Base-by-base conservation (phyloP, 2,329 filamentous ascomycete species). In the Thermothelomyces thermophilus region DNA sequence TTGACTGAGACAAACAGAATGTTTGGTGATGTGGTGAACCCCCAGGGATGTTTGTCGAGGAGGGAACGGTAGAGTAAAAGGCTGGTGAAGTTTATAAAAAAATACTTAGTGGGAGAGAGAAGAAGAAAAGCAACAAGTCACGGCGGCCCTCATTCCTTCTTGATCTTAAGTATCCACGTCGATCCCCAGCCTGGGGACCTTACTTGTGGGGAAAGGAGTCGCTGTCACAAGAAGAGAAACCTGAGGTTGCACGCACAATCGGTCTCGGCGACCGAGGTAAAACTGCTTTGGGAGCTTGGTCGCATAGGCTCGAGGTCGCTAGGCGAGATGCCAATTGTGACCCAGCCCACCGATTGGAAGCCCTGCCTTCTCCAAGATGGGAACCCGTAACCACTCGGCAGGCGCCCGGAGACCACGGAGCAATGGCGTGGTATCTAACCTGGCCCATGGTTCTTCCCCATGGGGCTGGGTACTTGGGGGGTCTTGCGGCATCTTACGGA, bases 221-320 rank as follows among this genome's bases (percentile, higher is more conserved):
- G 34, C 51, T 41, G 33, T 53, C 51, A 50, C 51, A 53, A 53
- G 51, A 51, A 24, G 30, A 28, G 26, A 30, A 46, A 37, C 20
- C 10, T 13, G 28, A 33, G 16, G 31, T 17, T 16, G 14, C 39
- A 26, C 40, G 17, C 34, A 26, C 26, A 34, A 31, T 17, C 11
- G 14, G 50, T 37, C 53, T 53, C 34, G 51, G 46, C 54, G 54
- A 36, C 54, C 54, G 54, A 56, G 54, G 54, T 43, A 56, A 44
- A 46, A 22, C 17, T 17, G 13, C 14, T 26, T 24, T 16, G 24
- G n/a, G 40, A 26, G 24, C 24, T 26, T 26, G 24, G 24, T 26
- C 24, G 24, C 24, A 26, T 26, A 26, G 24, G 5, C 5, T 26
- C 24, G 5, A 26, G 24, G 24, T 26, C 24, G 5, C 24, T 31